Base-by-base conservation (phyloP, 192 early-diverging fungal species). In the Rhizoclosmatium sp. region DNA sequence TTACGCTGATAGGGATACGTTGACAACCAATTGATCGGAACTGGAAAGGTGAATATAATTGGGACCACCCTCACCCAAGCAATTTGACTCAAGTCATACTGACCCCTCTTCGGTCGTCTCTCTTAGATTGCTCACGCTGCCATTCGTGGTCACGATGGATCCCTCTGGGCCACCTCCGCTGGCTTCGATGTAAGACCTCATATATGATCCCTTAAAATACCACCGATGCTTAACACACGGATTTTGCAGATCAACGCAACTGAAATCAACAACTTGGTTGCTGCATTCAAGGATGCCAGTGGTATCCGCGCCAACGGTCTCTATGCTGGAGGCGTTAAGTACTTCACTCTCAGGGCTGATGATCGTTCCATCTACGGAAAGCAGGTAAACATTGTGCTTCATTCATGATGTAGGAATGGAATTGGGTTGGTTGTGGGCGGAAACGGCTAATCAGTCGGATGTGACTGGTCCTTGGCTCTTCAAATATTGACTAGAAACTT, bases 91-190 rank as follows among this genome's bases (percentile, higher is more conserved):
- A 23, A 7, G 7, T 21, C 19, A 41, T 49, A 42, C 31, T 41
- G 16, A 67, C 31, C 9, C n/a, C 58, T 60, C 10, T 0, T 21
- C 56, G n/a, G 68, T 48, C 47, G 31, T 31, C 31, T 31, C 31
- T 31, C 31, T 31, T 21, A 80, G 78, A 85, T 86, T 80, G 16
- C 75, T 71, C 83, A 92, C 78, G 97, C 88, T 49, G 92, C 92
- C 66, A 98, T 99, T 82, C 88, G 90, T 83, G 96, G 96, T 71
- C 90, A 87, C 76, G 93, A 94, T 77, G 95, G 93, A 64, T 83
- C 87, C 23, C 71, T 89, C 59, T 99, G 97, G 97, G 96, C 96
- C 40, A 85, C 90, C 69, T 92, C 92, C 74, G 31, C 84, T 45
- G 86, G 84, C 46, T 95, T 97, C 90, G 40, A 59, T 23, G 96